Percentiles rank a stretch among this genome's conserved stretches.
Evolutionary conservation across 805 yeast genomes (phyloP).

Genomic region (Kodamaea hsintzibuensis): DNA sequence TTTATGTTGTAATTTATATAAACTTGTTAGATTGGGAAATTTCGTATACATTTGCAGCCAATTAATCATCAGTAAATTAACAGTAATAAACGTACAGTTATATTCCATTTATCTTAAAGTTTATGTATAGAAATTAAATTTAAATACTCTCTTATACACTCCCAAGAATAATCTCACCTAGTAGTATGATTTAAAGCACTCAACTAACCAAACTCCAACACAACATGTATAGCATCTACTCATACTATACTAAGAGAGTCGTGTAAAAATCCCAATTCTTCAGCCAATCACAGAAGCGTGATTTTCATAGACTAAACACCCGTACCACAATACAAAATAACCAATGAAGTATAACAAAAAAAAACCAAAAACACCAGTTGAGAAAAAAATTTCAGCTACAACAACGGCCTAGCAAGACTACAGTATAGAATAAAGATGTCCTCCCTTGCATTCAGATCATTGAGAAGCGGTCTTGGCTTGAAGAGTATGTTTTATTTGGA

Average conservation of each 20-base stretch:
- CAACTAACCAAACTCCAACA: neutral
- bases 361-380: conserved; percentile 8
- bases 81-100: too few species aligned
- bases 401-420: conserved; percentile 7
- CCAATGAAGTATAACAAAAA: conserved; percentile 7
- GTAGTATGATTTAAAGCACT: neutral
- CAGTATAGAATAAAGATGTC: conserved; percentile 24
- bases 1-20: too few species aligned
- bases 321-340: conserved; percentile 4
- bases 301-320: conserved; percentile 8
- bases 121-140: too few species aligned
- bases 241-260: neutral
- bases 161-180: too few species aligned
- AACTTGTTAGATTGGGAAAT: too few species aligned
- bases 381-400: conserved; percentile 11
- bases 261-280: neutral
- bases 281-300: conserved; percentile 11
- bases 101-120: too few species aligned
- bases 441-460: conserved; percentile 47
- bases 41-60: too few species aligned
- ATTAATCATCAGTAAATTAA: too few species aligned
- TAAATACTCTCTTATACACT: too few species aligned
- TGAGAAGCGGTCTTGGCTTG: conserved; percentile 42
- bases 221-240: neutral
- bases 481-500: conserved; percentile 30